Evolutionary conservation across 768 basidiomycete genomes (phyloP).

Genomic region (Serpula lacrymans): DNA sequence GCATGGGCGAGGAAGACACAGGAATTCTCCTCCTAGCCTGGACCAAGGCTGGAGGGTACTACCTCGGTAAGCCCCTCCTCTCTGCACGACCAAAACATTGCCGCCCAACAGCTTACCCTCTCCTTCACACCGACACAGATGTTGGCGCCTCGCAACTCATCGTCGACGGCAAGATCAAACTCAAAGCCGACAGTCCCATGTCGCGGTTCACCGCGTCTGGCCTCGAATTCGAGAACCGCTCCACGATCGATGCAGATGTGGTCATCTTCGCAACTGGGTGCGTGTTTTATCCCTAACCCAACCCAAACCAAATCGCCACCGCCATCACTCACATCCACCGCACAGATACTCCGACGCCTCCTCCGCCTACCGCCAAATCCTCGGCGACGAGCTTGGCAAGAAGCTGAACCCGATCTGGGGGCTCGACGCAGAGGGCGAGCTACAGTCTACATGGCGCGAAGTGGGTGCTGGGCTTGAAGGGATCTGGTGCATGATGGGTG

Average conservation of each 20-base stretch:
- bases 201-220: slow-evolving; percentile 40
- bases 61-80: slow-evolving; percentile 42
- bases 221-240: slow-evolving; percentile 47
- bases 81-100: not conserved
- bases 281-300: slow-evolving; percentile 7
- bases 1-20: slow-evolving; percentile 43
- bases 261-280: slow-evolving; percentile 61
- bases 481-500: slow-evolving; percentile 59
- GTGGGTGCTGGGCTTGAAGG: slow-evolving; percentile 36
- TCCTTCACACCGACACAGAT: slow-evolving; percentile 29
- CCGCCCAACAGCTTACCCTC: not conserved
- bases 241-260: slow-evolving; percentile 47
- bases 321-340: too few relatives aligned
- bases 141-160: slow-evolving; percentile 59
- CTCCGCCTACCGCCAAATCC: slow-evolving; percentile 3
- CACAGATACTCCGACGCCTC: slow-evolving; percentile 11
- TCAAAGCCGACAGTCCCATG: slow-evolving; percentile 59
- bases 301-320: too few relatives aligned
- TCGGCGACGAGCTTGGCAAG: slow-evolving; percentile 7
- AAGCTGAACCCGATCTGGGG: slow-evolving; percentile 30
- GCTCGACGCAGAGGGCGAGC: slow-evolving; percentile 30
- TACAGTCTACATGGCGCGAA: slow-evolving; percentile 37
- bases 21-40: slow-evolving; percentile 46
- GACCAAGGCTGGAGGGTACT: slow-evolving; percentile 53
- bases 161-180: slow-evolving; percentile 65